A percentile compares a stretch with the other conserved stretches of the same genome.
Conservation (phyloP, 2,329 filamentous ascomycete genomes). For the Penicillium sclerotigenum region DNA sequence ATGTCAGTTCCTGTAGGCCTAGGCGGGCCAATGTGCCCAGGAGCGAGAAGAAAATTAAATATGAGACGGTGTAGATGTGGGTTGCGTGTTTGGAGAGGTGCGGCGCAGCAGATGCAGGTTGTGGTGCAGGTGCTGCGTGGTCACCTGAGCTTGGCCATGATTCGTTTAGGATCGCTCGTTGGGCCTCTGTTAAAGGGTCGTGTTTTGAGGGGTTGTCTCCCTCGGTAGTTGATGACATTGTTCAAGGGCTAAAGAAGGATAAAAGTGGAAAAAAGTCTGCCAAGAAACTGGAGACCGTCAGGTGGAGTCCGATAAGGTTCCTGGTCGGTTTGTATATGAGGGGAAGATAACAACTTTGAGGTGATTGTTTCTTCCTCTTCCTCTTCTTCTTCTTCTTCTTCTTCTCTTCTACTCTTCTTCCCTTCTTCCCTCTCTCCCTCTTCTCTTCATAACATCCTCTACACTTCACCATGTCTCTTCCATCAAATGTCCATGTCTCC, state of each 20-base stretch:
- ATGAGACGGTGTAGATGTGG: conserved; percentile 69
- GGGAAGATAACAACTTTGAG: conserved; percentile 16
- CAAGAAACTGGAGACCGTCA: conserved; percentile 7
- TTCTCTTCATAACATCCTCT: background rate
- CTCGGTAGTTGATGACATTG: background rate
- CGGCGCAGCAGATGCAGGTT: conserved; percentile 7
- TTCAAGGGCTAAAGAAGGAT: background rate
- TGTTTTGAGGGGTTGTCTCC: background rate
- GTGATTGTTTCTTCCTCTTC: background rate
- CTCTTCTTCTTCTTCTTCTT: background rate
- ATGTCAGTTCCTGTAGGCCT: conserved; percentile 74
- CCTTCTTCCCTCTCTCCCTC: conserved; percentile 1
- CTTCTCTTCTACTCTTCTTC: background rate
- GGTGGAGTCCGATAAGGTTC: conserved; percentile 7
- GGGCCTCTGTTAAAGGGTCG: background rate
- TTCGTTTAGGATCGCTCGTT: background rate
- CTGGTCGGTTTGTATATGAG: conserved; percentile 2
- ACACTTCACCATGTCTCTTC: conserved; percentile 38
- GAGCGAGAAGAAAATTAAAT: conserved; percentile 81
- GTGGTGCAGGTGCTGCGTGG: conserved; percentile 9
- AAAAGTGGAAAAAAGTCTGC: conserved; percentile 1
- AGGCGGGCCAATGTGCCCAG: conserved; percentile 79
- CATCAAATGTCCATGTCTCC: conserved; percentile 68
- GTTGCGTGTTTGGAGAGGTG: conserved; percentile 53
- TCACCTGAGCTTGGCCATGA: conserved; percentile 14